Conservation (phyloP, 805 yeast genomes). For the Vanderwaltozyma verrucispora region DNA sequence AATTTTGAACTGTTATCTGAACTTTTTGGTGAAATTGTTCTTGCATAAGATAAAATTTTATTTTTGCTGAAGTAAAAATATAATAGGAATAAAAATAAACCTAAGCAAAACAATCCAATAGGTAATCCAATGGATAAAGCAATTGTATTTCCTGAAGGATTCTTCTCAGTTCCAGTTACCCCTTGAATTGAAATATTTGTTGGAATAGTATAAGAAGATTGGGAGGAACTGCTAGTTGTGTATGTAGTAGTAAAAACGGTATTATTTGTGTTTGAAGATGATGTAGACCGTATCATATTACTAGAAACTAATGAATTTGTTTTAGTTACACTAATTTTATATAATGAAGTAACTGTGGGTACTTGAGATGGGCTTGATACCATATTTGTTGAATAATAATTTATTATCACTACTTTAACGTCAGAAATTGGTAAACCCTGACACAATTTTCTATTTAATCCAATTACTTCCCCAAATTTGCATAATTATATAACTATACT, state of each 20-base stretch:
- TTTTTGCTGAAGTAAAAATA: slow-evolving; percentile 10
- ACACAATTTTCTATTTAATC: no score
- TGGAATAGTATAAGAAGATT: not conserved
- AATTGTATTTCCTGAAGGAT: slow-evolving; percentile 5
- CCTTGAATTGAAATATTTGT: not conserved
- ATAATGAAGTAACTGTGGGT: no score
- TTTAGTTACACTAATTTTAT: no score
- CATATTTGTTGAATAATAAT: no score
- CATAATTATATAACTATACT: no score
- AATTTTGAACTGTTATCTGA: not conserved
- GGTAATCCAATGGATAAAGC: slow-evolving; percentile 27
- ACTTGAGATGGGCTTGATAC: no score
- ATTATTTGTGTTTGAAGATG: no score
- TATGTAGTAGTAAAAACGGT: not conserved
- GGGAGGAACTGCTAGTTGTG: not conserved
- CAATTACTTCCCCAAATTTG: no score
- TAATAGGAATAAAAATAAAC: slow-evolving; percentile 11
- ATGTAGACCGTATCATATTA: no score
- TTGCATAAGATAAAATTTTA: not conserved
- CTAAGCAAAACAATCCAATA: slow-evolving; percentile 20
- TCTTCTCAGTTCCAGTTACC: not conserved
- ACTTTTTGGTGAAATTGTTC: slow-evolving; percentile 4
- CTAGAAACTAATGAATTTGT: no score
- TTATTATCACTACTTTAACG: no score
- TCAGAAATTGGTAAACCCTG: no score